Evolutionary conservation across 2,329 filamentous ascomycete genomes (phyloP).

Genomic region (Penicillium brevicompactum): DNA sequence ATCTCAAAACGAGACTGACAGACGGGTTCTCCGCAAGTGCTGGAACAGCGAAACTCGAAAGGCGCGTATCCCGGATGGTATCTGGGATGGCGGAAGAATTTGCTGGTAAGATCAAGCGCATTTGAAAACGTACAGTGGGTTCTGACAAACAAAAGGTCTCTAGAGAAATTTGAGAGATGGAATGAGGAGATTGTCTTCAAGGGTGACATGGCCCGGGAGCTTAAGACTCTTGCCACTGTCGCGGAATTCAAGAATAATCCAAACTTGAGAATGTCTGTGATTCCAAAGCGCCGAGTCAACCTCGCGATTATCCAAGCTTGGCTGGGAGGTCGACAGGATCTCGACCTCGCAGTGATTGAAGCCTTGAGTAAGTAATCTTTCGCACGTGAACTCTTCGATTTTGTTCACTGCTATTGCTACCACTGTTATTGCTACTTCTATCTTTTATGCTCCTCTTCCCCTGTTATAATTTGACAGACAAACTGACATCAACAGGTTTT

Average conservation of each 20-base stretch:
- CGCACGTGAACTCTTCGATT: too few relatives aligned
- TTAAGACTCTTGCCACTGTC: constrained; percentile 42
- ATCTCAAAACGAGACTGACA: constrained; percentile 59
- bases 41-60: constrained; percentile 63
- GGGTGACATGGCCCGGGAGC: constrained; percentile 56
- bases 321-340: constrained; percentile 60
- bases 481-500: constrained; percentile 58
- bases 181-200: constrained; percentile 73
- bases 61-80: constrained; percentile 42
- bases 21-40: constrained; percentile 67
- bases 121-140: constrained; percentile 35
- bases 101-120: constrained; percentile 67
- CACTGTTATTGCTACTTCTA: not conserved
- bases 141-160: constrained; percentile 37
- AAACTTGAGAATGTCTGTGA: constrained; percentile 58
- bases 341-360: constrained; percentile 71
- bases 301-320: constrained; percentile 69
- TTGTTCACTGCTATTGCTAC: too few relatives aligned
- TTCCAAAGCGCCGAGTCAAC: constrained; percentile 64
- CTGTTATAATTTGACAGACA: not conserved
- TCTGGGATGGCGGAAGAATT: constrained; percentile 82
- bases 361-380: constrained; percentile 65
- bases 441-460: not conserved
- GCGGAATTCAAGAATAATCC: constrained; percentile 2
- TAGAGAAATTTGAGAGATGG: constrained; percentile 39